Conservation (phyloP, 306 rosid species). For the Fragaria ananassa region DNA sequence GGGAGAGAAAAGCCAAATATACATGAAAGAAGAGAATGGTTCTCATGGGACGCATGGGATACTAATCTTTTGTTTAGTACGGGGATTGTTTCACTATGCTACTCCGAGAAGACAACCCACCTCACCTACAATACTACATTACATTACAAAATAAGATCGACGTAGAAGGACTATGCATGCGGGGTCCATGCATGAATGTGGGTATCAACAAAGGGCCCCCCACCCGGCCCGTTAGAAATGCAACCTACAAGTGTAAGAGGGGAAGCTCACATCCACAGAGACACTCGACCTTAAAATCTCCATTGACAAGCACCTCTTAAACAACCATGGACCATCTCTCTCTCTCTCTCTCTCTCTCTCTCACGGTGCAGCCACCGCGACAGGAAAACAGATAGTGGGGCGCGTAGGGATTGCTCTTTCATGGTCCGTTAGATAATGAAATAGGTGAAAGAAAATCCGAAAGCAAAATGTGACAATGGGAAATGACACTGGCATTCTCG, state of each 20-base stretch:
- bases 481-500: not conserved
- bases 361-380: conserved; percentile 56
- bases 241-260: conserved; percentile 41
- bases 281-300: conserved; percentile 78
- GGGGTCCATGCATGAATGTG: conserved; percentile 47
- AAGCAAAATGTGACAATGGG: conserved; percentile 28
- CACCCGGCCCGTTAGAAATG: conserved; percentile 29
- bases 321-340: conserved; percentile 57
- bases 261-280: conserved; percentile 73
- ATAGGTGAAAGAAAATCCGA: conserved; percentile 13
- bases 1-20: conserved; percentile 11
- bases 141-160: conserved; percentile 14
- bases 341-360: conserved; percentile 40
- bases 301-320: conserved; percentile 52
- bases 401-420: conserved; percentile 27
- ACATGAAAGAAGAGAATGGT: conserved; percentile 1
- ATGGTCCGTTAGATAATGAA: conserved; percentile 36
- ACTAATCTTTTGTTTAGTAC: conserved; percentile 12
- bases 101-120: conserved; percentile 40
- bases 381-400: conserved; percentile 33
- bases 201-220: conserved; percentile 20
- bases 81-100: conserved; percentile 33
- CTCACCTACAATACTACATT: conserved; percentile 24
- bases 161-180: conserved; percentile 27
- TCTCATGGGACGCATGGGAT: conserved; percentile 12